A percentile compares a stretch with the other conserved stretches of the same genome.
Evolutionary conservation across 805 yeast genomes (phyloP).

Genomic region (Saccharomycopsis capsularis): DNA sequence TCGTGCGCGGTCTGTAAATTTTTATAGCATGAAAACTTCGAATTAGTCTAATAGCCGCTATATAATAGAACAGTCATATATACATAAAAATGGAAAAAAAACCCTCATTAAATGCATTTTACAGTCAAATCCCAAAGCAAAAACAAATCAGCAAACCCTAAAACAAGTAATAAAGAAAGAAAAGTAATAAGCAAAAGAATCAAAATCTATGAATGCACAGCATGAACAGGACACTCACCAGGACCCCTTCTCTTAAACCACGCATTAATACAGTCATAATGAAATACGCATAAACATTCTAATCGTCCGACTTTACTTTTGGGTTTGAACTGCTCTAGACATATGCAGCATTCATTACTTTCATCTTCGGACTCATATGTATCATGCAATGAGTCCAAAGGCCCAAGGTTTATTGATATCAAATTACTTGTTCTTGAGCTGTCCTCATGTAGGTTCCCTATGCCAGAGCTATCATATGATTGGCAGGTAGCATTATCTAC

Average conservation of each 20-base stretch:
- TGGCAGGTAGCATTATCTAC: no score
- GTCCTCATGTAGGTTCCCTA: constrained; percentile 4
- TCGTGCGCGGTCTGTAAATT: no score
- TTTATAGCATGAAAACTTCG: no score
- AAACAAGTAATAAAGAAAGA: neutral
- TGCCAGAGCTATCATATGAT: neutral
- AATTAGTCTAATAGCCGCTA: no score
- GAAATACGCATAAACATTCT: constrained; percentile 93
- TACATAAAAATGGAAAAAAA: neutral
- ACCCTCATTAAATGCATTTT: no score
- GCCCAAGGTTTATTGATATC: no score
- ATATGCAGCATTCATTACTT: constrained; percentile 81
- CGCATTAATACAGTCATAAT: constrained; percentile 78
- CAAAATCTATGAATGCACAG: constrained; percentile 30
- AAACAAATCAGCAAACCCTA: neutral
- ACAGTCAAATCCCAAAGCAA: neutral
- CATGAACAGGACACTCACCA: constrained; percentile 84
- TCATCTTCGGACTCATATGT: constrained; percentile 22
- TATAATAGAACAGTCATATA: neutral
- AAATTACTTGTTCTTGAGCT: no score
- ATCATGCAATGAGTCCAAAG: no score
- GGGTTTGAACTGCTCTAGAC: constrained; percentile 79
- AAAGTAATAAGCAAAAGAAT: neutral
- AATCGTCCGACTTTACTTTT: constrained; percentile 88
- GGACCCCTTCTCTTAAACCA: constrained; percentile 87